phyloP scores from a whole-genome alignment of 202 grass and related monocot genomes.

The Bolboschoenoplectus hybrid region DNA sequence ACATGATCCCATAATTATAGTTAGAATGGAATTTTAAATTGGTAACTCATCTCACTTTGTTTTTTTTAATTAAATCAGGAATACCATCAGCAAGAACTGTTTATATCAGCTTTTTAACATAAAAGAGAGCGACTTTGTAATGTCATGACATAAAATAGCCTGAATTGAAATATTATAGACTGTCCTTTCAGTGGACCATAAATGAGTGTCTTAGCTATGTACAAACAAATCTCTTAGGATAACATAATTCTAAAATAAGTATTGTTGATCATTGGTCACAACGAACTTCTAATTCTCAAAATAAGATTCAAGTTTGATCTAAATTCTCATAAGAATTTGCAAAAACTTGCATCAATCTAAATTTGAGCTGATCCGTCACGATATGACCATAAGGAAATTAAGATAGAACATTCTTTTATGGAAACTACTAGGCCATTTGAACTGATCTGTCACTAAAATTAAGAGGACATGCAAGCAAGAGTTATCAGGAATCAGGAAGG shows the following conservation, averaged over 20 bases:
- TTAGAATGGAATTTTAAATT: background rate
- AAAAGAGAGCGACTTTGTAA: background rate
- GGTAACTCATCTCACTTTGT: background rate
- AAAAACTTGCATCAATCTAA: background rate
- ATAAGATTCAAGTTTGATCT: no score
- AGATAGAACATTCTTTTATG: background rate
- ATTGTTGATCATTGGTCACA: no score
- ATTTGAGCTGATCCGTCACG: background rate
- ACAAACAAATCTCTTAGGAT: background rate
- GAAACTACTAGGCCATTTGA: background rate
- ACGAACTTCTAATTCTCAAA: no score
- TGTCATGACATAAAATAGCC: background rate
- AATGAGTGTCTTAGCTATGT: background rate
- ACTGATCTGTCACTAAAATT: background rate
- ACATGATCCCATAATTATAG: background rate
- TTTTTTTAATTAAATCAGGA: background rate
- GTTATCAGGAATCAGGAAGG: background rate
- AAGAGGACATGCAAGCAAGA: conserved; percentile 20
- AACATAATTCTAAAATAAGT: no score
- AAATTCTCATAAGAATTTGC: no score
- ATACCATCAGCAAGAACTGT: background rate
- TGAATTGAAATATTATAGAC: background rate
- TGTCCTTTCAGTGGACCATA: background rate
- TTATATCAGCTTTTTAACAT: background rate
- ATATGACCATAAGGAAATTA: background rate